Evolutionary conservation across 1,139 yeast genomes (phyloP).

Genomic region (Zhuliangozyma blackwelliae): DNA sequence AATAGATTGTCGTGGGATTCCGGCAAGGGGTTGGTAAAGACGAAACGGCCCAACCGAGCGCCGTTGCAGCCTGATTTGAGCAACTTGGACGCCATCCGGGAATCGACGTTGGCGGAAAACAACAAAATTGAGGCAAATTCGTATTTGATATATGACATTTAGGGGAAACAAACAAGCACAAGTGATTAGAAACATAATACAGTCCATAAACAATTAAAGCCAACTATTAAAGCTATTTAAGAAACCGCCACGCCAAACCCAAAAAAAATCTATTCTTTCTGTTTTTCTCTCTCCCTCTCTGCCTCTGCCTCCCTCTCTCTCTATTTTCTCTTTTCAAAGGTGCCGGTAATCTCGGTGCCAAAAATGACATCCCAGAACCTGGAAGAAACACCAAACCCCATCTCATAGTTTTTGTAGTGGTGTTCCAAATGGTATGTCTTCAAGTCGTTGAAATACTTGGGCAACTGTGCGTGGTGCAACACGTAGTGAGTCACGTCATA

Average conservation of each 20-base stretch:
- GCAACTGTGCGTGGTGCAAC: conserved; percentile 82
- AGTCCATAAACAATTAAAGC: no score
- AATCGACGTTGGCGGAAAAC: background rate
- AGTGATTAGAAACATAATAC: no score
- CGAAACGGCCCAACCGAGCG: background rate
- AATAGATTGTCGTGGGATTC: conserved; percentile 7
- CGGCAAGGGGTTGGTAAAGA: background rate
- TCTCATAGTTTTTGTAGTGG: conserved; percentile 92
- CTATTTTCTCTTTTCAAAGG: conserved; percentile 31
- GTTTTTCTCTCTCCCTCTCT: background rate
- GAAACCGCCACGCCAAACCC: background rate
- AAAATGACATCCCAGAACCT: conserved; percentile 92
- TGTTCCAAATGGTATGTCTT: conserved; percentile 94
- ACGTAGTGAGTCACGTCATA: conserved; percentile 87
- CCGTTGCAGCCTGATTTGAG: background rate
- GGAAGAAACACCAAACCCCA: conserved; percentile 94
- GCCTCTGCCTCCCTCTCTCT: background rate
- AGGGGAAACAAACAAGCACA: no score
- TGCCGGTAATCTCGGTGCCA: conserved; percentile 54
- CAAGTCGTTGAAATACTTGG: conserved; percentile 66
- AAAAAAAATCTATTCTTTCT: background rate
- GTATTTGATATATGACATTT: no score
- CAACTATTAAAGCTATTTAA: background rate
- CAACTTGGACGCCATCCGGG: background rate
- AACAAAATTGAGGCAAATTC: background rate